phyloP scores from a whole-genome alignment of 306 rosid species.

The Quercus rubra region DNA sequence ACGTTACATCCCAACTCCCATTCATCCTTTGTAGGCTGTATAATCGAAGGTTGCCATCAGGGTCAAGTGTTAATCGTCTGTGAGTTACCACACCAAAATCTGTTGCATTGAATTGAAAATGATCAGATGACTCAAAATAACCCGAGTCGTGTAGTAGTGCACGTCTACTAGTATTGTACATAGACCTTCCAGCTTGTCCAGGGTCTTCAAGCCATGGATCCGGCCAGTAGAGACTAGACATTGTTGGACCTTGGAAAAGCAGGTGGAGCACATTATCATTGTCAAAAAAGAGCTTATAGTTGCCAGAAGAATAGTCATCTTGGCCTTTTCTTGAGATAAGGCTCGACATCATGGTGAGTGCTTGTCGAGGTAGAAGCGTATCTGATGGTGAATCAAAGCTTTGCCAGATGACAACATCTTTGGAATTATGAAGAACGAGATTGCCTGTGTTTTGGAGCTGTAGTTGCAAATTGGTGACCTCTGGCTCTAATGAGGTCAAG shows the following conservation, averaged over 20 bases:
- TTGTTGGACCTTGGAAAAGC: slow-evolving; percentile 14
- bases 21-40: no score
- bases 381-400: slow-evolving; percentile 52
- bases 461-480: background rate
- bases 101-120: background rate
- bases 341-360: slow-evolving; percentile 19
- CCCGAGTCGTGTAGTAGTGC: slow-evolving; percentile 27
- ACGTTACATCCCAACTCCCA: slow-evolving; percentile 16
- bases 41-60: no score
- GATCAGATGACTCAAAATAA: slow-evolving; percentile 31
- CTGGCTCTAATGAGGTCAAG: background rate
- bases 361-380: slow-evolving; percentile 44
- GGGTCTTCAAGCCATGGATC: slow-evolving; percentile 1
- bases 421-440: slow-evolving; percentile 23
- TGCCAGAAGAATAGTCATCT: slow-evolving; percentile 33
- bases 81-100: background rate
- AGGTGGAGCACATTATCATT: slow-evolving; percentile 33
- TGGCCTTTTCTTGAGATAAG: slow-evolving; percentile 25
- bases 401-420: slow-evolving; percentile 37
- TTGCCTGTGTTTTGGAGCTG: slow-evolving; percentile 39
- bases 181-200: slow-evolving; percentile 10
- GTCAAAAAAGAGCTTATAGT: slow-evolving; percentile 38
- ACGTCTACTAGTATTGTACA: slow-evolving; percentile 26
- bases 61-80: no score
- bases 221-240: slow-evolving; percentile 40